phyloP scores from a whole-genome alignment of 2,329 filamentous ascomycete species.

The Botrytis squamosa region DNA sequence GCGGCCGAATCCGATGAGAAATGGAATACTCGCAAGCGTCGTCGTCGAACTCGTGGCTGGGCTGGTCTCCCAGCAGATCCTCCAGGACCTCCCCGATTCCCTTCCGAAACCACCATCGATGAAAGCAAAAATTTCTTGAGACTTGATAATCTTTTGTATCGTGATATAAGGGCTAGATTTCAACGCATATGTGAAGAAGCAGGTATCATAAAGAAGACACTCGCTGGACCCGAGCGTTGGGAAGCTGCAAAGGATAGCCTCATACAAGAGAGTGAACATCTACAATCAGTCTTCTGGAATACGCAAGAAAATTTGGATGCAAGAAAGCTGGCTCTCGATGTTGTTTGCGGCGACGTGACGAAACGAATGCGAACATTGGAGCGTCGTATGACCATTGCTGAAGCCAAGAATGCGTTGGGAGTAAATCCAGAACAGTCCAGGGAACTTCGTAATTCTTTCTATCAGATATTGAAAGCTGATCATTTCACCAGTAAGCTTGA shows the following conservation, averaged over 20 bases:
- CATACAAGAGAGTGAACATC: conserved; percentile 61
- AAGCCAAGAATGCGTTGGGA: conserved; percentile 70
- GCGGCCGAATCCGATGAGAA: conserved; percentile 60
- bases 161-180: conserved; percentile 63
- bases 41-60: conserved; percentile 67
- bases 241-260: conserved; percentile 67
- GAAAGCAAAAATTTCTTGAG: conserved; percentile 70
- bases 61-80: conserved; percentile 66
- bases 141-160: conserved; percentile 64
- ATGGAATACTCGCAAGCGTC: conserved; percentile 63
- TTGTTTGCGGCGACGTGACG: conserved; percentile 78
- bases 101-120: conserved; percentile 78
- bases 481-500: conserved; percentile 73
- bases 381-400: conserved; percentile 66
- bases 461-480: conserved; percentile 61
- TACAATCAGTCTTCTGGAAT: conserved; percentile 61
- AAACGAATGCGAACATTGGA: conserved; percentile 70
- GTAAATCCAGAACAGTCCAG: conserved; percentile 68
- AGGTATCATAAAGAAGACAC: conserved; percentile 71
- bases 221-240: conserved; percentile 72
- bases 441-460: conserved; percentile 63
- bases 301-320: conserved; percentile 57
- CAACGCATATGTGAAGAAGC: conserved; percentile 67
- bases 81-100: conserved; percentile 69
- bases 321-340: conserved; percentile 69